Base-by-base conservation (phyloP, 1,284 basidiomycete genomes). In the Retiboletus fuscus region DNA sequence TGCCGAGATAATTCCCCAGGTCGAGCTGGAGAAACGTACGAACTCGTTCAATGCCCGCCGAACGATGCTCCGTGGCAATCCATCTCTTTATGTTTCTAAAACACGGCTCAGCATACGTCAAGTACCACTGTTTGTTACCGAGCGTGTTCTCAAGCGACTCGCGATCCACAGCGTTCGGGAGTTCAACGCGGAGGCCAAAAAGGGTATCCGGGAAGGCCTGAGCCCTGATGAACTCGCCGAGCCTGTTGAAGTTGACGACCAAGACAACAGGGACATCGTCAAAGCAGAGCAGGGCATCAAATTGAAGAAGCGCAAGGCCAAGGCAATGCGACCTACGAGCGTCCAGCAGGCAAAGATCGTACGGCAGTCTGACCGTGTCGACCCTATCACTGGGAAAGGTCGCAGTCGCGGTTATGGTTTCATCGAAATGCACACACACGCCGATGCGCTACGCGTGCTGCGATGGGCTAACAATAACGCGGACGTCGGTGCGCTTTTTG, bases 371-470 rank as follows among this genome's bases (percentile, higher is more conserved):
- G 97, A 98, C 74, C 92, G 96, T 28, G 87, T 97, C 66, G 97
- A 99, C 81, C 87, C 94, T 0, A 82, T 96, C 44, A 97, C 95
- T 0, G 95, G 94, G 4, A 91, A 94, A 75, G 96, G 96, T 5
- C 89, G 93, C 68, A 95, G 93, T 75, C 95, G 94, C 80, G 97
- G 97, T 1, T 99, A 98, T 78, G 98, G 97, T 22, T 99, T 99
- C 85, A 81, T 99, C 55, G 97, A 99, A 85, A 91, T 98, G 89
- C 86, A 91, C 51, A 89, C 85, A 39, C 97, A 98, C 80, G 90
- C 92, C 16, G 96, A 99, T 79, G 96, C 97, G 5, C 86, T 99
- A 46, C 93, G 95, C 58, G 94, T 98, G 2, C 83, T 99, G 47
- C 89, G 97, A 30, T 99, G 96, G 95, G 92, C 94, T 24, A 99